phyloP scores from a whole-genome alignment of 2,329 filamentous ascomycete genomes.

The Diaporthe nobilis region DNA sequence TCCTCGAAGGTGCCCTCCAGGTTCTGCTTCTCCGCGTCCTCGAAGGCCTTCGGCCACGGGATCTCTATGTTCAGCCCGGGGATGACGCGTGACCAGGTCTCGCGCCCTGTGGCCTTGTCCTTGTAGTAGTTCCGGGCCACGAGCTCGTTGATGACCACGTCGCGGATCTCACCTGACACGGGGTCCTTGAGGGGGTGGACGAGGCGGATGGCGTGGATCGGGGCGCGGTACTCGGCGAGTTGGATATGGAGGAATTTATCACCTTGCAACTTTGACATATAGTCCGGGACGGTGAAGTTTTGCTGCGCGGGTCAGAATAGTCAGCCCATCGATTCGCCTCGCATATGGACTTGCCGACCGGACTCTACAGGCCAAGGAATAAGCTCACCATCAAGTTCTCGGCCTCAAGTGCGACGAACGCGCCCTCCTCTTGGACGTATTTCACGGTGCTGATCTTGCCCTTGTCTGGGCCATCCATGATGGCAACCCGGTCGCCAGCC shows the following conservation, averaged over 20 bases:
- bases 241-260: conserved; percentile 54
- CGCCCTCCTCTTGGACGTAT: conserved; percentile 66
- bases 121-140: conserved; percentile 64
- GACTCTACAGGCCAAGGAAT: neutral
- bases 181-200: conserved; percentile 82
- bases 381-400: conserved; percentile 72
- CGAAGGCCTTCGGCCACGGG: conserved; percentile 75
- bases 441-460: conserved; percentile 85
- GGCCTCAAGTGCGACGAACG: conserved; percentile 73
- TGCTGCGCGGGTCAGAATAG: conserved; percentile 9
- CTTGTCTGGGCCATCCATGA: conserved; percentile 83
- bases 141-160: conserved; percentile 84
- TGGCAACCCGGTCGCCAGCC: conserved; percentile 83
- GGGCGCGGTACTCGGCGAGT: conserved; percentile 68
- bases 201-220: conserved; percentile 82
- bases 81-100: conserved; percentile 71
- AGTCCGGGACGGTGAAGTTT: conserved; percentile 58
- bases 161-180: conserved; percentile 73
- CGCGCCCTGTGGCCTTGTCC: conserved; percentile 64
- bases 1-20: conserved; percentile 57
- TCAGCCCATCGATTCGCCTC: conserved; percentile 3
- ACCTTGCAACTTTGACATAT: conserved; percentile 50
- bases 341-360: neutral
- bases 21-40: conserved; percentile 59
- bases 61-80: conserved; percentile 80